phyloP scores from a whole-genome alignment of 805 yeast genomes.

The Pichia pseudocactophila region DNA sequence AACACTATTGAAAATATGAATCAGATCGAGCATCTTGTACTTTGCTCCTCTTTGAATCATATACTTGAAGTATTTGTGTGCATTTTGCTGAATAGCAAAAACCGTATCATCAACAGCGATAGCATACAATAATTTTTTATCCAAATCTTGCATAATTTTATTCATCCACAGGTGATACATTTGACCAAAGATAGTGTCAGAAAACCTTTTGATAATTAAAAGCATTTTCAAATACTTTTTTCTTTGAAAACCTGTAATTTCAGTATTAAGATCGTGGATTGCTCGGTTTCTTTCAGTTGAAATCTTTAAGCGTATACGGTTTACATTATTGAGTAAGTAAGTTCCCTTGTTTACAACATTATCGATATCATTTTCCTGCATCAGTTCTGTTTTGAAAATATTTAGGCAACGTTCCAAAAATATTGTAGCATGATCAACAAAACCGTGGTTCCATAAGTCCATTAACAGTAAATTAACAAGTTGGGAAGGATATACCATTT shows the following conservation, averaged over 20 bases:
- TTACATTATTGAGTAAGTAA: constrained; percentile 11
- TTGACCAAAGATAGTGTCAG: constrained; percentile 12
- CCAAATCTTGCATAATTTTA: constrained; percentile 6
- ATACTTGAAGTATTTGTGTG: constrained; percentile 4
- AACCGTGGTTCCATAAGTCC: constrained; percentile 96
- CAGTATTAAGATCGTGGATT: constrained; percentile 9
- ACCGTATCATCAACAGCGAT: constrained; percentile 7
- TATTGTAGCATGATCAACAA: constrained; percentile 83
- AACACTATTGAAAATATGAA: constrained; percentile 8
- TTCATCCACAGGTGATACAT: constrained; percentile 11
- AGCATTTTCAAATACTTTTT: constrained; percentile 10
- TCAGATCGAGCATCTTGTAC: constrained; percentile 8
- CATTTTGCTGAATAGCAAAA: background rate
- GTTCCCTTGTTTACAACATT: constrained; percentile 8
- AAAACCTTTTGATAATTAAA: constrained; percentile 12
- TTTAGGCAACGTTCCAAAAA: constrained; percentile 81
- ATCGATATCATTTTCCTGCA: constrained; percentile 3
- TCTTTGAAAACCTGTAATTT: constrained; percentile 8
- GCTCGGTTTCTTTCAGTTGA: background rate
- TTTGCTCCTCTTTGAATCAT: constrained; percentile 5
- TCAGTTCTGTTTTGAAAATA: constrained; percentile 56
- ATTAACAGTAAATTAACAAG: constrained; percentile 79
- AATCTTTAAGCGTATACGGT: constrained; percentile 5
- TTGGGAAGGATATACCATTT: constrained; percentile 91
- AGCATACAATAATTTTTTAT: constrained; percentile 7